Conservation (phyloP, 1,284 basidiomycete genomes). For the Fomitopsis betulina region DNA sequence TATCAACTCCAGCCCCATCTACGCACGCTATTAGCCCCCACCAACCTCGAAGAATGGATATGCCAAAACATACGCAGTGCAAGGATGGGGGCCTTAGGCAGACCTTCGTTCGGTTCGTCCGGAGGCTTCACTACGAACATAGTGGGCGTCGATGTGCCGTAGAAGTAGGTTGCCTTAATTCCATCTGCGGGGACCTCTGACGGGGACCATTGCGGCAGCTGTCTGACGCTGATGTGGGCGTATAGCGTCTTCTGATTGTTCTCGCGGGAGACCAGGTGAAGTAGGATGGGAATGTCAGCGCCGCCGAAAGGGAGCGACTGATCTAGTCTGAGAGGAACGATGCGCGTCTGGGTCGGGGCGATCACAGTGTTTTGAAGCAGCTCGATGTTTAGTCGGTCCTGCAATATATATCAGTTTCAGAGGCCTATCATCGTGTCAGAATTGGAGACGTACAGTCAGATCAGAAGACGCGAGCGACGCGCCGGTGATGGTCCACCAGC, state of each 20-base stretch:
- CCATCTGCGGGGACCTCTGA: slow-evolving; percentile 22
- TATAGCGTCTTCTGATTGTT: slow-evolving; percentile 15
- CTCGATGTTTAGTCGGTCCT: background rate
- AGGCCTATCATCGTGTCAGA: background rate
- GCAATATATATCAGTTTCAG: background rate
- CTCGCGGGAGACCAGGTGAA: slow-evolving; percentile 28
- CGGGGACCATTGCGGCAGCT: slow-evolving; percentile 37
- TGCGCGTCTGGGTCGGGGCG: slow-evolving; percentile 55
- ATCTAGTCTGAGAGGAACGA: slow-evolving; percentile 44
- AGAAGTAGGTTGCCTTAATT: slow-evolving; percentile 58
- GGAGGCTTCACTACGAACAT: slow-evolving; percentile 58
- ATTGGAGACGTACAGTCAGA: slow-evolving; percentile 1
- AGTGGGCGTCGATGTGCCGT: slow-evolving; percentile 48
- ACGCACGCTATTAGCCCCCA: background rate
- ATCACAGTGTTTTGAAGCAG: background rate
- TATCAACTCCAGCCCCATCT: slow-evolving; percentile 82
- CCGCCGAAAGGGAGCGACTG: slow-evolving; percentile 29
- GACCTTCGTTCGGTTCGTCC: slow-evolving; percentile 16
- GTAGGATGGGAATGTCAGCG: slow-evolving; percentile 31
- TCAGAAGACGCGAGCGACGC: slow-evolving; percentile 12
- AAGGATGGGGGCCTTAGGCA: slow-evolving; percentile 49
- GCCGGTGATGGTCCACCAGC: slow-evolving; percentile 46
- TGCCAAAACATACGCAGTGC: slow-evolving; percentile 59
- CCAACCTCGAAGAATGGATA: background rate
- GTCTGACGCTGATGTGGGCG: slow-evolving; percentile 37